Evolutionary conservation across 1,284 basidiomycete genomes (phyloP), one percentile per base, ranked within the genome.

Genomic region (Mycosarcoma mackinlayi): DNA sequence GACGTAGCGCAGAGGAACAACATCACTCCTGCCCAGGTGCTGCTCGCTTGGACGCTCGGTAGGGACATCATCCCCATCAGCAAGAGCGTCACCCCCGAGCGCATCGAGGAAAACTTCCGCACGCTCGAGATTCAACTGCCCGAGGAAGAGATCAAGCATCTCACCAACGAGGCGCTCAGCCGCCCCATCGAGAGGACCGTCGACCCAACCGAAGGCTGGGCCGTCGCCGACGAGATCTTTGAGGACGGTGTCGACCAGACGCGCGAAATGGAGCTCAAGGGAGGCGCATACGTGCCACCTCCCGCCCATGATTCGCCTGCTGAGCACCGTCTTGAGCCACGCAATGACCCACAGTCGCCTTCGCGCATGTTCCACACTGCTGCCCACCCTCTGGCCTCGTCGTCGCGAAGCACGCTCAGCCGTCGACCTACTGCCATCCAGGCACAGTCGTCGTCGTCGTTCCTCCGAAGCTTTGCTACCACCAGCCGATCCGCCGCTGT

Each of bases 241-340:
- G 77, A 78, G 56, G 77, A 78, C 35, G 73, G 75, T 40, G 34
- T 66, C 27, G 77, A 78, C 50, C 75, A 77, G 63, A 69, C 63
- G 4, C 59, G 73, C 18, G 70, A 76, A 21, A 72, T 72, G 57
- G 52, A 59, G 41, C 65, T 77, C 55, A 77, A 74, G 63, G 58
- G 56, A 10, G 66, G 65, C 37, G 30, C 58, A 9, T 68, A 75
- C 51, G 55, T 70, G 38, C 73, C 68, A 6, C 59, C 72, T 37
- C 61, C 64, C 16, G 67, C 75, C n/a, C 62, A 69, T 55, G 72
- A 76, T 52, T 69, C 65, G 42, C 65, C 68, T 25, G 16, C 33
- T 38, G 72, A 67, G 57, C 68, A 77, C 64, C 63, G 68, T 31
- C 65, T 77, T 35, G 75, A 77, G 57, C 75, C 75, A n/a, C 72